A percentile compares a stretch with the other conserved stretches of the same genome.
These are phyloP conservation scores for Geotrichum carabidarum DNA, from an alignment of 1,139 yeast genomes.

Conservation along the genomic window DNA sequence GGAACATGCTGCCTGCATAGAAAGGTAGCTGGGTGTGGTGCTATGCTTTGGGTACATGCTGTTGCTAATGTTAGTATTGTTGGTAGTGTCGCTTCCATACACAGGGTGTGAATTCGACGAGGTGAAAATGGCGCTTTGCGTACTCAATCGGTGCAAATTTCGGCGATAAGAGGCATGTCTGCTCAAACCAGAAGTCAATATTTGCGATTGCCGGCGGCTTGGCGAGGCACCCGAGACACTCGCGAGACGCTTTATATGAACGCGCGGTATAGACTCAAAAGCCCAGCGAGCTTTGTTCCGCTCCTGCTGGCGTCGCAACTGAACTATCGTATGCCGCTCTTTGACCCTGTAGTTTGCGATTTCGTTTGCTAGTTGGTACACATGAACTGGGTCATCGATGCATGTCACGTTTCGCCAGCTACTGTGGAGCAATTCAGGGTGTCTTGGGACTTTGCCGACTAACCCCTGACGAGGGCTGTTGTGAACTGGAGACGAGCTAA, in stretches of 20 bases:
- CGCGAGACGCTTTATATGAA: neutral
- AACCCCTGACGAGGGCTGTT: neutral
- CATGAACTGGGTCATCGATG: neutral
- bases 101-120: too few relatives aligned
- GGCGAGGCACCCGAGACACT: neutral
- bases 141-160: too few relatives aligned
- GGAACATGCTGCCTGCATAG: neutral
- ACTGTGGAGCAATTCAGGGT: constrained; percentile 5
- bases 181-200: too few relatives aligned
- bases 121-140: too few relatives aligned
- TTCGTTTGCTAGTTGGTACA: constrained; percentile 9
- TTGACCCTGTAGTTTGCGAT: constrained; percentile 3
- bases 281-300: constrained; percentile 8
- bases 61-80: neutral
- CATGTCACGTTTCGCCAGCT: constrained; percentile 1
- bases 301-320: neutral
- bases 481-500: neutral
- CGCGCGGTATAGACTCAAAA: neutral
- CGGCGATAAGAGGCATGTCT: too few relatives aligned
- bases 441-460: constrained; percentile 1
- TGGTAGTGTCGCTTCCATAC: neutral
- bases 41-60: neutral
- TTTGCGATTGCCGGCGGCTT: neutral
- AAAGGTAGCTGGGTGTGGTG: neutral
- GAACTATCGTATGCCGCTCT: constrained; percentile 2